These are phyloP conservation scores for Neurospora sp. DNA, from an alignment of 2,329 filamentous ascomycete genomes.

Conservation along the genomic window DNA sequence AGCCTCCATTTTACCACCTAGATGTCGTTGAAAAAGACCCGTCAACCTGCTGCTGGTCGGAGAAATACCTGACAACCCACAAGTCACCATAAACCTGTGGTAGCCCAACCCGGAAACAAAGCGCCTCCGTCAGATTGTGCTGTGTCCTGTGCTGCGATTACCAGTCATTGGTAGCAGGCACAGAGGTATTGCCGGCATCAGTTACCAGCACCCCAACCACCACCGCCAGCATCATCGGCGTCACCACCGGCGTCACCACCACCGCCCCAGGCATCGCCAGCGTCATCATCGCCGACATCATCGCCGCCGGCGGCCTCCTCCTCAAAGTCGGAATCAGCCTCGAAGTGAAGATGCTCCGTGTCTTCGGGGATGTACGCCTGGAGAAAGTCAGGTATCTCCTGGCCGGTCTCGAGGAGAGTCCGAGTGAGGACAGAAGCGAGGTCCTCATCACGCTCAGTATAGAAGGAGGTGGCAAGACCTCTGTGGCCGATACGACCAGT, in stretches of 20 bases:
- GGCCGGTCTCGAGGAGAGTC: constrained; percentile 69
- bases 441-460: constrained; percentile 64
- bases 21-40: neutral
- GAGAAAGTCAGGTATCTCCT: constrained; percentile 76
- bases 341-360: constrained; percentile 40
- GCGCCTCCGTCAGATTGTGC: neutral
- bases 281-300: neutral
- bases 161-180: neutral
- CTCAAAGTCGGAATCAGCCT: constrained; percentile 33
- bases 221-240: neutral
- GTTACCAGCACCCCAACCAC: neutral
- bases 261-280: neutral
- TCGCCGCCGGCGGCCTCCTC: neutral
- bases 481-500: constrained; percentile 87
- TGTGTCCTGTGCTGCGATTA: neutral
- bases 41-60: neutral
- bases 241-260: neutral
- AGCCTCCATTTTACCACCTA: neutral
- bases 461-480: constrained; percentile 84
- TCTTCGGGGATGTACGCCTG: constrained; percentile 51
- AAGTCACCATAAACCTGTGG: neutral
- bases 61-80: neutral
- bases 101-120: neutral
- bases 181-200: neutral
- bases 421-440: constrained; percentile 68